Evolutionary conservation across 192 early-diverging fungal genomes (phyloP), one percentile per base, ranked within the genome.

Genomic region (Linderina pennispora): DNA sequence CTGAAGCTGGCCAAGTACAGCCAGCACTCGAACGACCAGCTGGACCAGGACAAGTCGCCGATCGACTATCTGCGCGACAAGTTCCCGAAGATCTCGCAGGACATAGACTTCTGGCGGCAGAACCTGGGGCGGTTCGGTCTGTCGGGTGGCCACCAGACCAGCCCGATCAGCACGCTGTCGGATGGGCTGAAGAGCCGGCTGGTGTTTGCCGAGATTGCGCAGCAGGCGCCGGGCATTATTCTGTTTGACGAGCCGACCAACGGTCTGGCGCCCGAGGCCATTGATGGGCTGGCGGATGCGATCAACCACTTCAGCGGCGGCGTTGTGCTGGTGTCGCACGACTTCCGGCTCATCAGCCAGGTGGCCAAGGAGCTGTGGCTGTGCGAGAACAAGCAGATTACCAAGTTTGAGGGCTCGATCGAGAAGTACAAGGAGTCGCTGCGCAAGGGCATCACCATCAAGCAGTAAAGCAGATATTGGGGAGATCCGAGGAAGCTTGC

Each of bases 1-100:
- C 78, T 99, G 37, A 99, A 95, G 82, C 78, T 99, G 53, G 90
- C 81, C 43, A 89, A 89, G 62, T 99, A 99, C 85, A 86, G 79
- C 62, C 96, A 99, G 79, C 96, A 99, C 81, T 89, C 91, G 50
- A 87, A 87, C 38, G 96, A 99, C 67, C 94, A 97, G 70, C 83
- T 99, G 23, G 89, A 93, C 60, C 79, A 85, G 65, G 79, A 89
- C 13, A 67, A 81, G 22, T 85, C 80, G 40, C 90, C 94, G 22
- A 87, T 99, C 48, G 90, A 94, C 64, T 91, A 96, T 65, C 80
- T 99, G 68, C 86, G 87, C 52, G 75, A 62, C 45, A 77, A 78
- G 45, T 97, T 97, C 82, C 78, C 86, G 14, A 70, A 94, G 10
- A 39, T 86, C 48, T 82, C 84, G 1, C 84, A 88, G 55, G 88